Evolutionary conservation across 2,329 filamentous ascomycete genomes (phyloP).

Genomic region (Sarocladium brachiariae): DNA sequence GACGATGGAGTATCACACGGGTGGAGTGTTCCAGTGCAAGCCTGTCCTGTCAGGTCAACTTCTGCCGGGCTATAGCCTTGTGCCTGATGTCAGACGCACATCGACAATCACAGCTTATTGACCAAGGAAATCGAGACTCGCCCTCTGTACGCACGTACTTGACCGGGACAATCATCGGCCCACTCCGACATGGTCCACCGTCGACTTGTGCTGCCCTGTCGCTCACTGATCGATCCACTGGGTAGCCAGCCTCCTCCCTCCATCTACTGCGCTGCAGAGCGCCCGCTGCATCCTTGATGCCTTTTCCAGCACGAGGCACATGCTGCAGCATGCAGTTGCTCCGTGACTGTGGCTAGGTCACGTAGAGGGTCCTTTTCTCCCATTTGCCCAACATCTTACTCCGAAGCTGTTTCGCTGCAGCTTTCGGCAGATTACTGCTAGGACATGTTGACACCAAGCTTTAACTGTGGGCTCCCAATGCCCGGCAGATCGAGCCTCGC

Average conservation of each 20-base stretch:
- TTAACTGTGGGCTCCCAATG: background rate
- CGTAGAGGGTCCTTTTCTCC: too few species aligned
- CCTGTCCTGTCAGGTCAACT: background rate
- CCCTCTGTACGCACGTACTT: background rate
- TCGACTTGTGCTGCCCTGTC: background rate
- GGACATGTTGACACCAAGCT: background rate
- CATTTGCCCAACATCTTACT: too few species aligned
- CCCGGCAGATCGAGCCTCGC: conserved; percentile 7
- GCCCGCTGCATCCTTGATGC: too few species aligned
- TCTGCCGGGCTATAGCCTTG: background rate
- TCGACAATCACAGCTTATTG: background rate
- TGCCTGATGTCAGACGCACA: background rate
- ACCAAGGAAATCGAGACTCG: background rate
- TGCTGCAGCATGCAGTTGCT: too few species aligned
- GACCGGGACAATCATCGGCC: conserved; percentile 8
- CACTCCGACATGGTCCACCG: conserved; percentile 7
- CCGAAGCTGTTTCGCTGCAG: too few species aligned
- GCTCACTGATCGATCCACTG: background rate
- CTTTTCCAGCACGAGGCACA: too few species aligned
- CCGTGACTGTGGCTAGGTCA: too few species aligned
- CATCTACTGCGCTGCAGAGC: too few species aligned
- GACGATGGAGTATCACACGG: background rate
- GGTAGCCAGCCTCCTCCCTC: too few species aligned
- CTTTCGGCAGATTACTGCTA: too few species aligned
- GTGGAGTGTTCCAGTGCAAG: background rate